phyloP scores from a whole-genome alignment of 2,329 filamentous ascomycete genomes.

The Aureobasidium sp. region DNA sequence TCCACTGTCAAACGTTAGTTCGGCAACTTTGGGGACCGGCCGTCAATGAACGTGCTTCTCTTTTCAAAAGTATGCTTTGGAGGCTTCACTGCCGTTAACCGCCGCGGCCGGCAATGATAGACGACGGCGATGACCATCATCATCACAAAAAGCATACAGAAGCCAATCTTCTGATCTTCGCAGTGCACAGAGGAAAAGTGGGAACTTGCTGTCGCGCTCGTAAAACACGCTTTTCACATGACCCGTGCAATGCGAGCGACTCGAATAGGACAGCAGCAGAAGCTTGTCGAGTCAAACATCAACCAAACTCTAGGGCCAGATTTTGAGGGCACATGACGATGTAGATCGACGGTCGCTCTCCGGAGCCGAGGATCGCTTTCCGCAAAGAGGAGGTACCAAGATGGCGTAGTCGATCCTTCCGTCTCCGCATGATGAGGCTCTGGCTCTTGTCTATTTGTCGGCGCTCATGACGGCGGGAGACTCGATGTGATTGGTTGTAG shows the following conservation, averaged over 20 bases:
- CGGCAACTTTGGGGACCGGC: background rate
- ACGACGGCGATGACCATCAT: background rate
- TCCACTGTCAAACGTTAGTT: constrained; percentile 5
- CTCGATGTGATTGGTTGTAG: background rate
- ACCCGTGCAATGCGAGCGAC: background rate
- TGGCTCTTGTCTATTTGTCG: background rate
- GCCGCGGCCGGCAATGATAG: background rate
- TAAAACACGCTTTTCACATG: background rate
- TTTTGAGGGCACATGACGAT: background rate
- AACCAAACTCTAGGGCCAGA: background rate
- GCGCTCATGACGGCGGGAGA: background rate
- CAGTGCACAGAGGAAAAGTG: background rate
- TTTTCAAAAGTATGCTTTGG: background rate
- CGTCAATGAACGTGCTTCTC: background rate
- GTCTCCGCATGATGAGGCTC: constrained; percentile 7
- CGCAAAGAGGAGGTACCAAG: background rate
- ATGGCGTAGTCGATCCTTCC: background rate
- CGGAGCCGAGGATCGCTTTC: background rate
- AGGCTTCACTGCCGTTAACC: background rate
- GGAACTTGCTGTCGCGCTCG: background rate
- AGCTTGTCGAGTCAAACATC: background rate
- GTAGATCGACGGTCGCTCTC: background rate
- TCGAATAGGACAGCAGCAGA: background rate
- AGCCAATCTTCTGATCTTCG: background rate
- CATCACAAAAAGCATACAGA: background rate